Conservation (phyloP, 805 yeast species). For the Cyberlindnera sargentensis region DNA sequence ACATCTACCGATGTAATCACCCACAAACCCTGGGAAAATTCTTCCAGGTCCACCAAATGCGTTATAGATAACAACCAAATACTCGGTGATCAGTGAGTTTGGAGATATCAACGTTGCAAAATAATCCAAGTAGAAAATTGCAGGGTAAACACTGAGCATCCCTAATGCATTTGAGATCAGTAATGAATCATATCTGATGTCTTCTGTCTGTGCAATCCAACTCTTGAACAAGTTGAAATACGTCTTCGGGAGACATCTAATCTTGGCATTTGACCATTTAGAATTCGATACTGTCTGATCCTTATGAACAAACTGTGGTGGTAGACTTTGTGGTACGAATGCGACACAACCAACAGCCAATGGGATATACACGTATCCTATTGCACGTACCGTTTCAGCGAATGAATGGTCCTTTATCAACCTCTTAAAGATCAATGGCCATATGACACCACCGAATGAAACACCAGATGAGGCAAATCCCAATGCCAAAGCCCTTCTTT, state of each 20-base stretch:
- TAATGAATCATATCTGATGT: conserved; percentile 6
- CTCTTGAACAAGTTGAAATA: conserved; percentile 6
- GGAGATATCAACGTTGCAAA: conserved; percentile 17
- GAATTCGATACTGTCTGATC: conserved; percentile 16
- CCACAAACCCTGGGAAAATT: conserved; percentile 16
- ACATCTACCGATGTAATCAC: conserved; percentile 18
- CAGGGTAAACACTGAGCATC: conserved; percentile 20
- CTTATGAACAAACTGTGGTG: conserved; percentile 7
- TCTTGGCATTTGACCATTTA: conserved; percentile 5
- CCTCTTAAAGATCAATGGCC: conserved; percentile 20
- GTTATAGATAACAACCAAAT: conserved; percentile 16
- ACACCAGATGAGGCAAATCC: conserved; percentile 45
- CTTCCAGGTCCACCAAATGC: conserved; percentile 21
- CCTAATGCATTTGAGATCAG: conserved; percentile 14
- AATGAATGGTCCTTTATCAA: conserved; percentile 14
- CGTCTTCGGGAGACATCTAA: conserved; percentile 8
- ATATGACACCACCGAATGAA: conserved; percentile 44
- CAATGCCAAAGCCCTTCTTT: conserved; percentile 47
- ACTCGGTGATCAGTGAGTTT: conserved; percentile 6
- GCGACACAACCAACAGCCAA: conserved; percentile 9
- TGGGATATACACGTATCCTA: conserved; percentile 19
- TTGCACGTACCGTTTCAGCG: conserved; percentile 15
- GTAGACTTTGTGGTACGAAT: conserved; percentile 15
- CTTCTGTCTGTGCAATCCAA: conserved; percentile 11
- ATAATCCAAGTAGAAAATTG: conserved; percentile 20